A percentile compares a stretch with the other conserved stretches of the same genome.
Conservation (phyloP, 352 stramenopile genomes). For the Detonula confervacea region DNA sequence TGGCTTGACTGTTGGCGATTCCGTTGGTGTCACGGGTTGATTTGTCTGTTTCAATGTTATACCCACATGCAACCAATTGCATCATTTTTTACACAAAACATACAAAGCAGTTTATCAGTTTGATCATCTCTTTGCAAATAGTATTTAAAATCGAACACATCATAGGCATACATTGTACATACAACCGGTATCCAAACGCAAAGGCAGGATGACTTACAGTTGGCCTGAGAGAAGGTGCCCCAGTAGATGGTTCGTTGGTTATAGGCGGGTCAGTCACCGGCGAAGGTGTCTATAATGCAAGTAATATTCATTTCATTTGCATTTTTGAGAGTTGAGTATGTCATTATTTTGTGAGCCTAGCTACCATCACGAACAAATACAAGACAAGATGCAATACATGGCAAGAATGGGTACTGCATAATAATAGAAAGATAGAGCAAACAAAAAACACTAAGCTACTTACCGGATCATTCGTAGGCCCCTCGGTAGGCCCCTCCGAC, state of each 20-base stretch:
- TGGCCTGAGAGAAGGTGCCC: not conserved
- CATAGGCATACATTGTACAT: no score
- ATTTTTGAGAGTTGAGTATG: not conserved
- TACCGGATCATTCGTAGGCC: not conserved
- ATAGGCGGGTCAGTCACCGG: not conserved
- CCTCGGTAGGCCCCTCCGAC: not conserved
- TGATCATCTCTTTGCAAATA: not conserved
- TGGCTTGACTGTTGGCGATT: not conserved
- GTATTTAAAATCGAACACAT: no score
- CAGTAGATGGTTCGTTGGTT: not conserved
- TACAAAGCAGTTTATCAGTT: not conserved
- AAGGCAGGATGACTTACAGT: no score
- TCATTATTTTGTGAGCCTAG: not conserved
- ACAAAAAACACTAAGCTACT: not conserved
- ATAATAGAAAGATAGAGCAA: not conserved
- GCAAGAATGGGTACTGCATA: not conserved
- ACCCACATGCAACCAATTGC: no score
- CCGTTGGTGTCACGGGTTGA: not conserved
- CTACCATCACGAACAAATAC: not conserved
- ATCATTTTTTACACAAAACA: no score
- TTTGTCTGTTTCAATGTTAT: no score
- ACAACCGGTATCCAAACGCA: no score
- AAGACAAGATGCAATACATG: not conserved
- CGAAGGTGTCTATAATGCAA: not conserved
- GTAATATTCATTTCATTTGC: not conserved